Conservation (phyloP, 768 basidiomycete genomes). For the Leccinum variicolor region DNA sequence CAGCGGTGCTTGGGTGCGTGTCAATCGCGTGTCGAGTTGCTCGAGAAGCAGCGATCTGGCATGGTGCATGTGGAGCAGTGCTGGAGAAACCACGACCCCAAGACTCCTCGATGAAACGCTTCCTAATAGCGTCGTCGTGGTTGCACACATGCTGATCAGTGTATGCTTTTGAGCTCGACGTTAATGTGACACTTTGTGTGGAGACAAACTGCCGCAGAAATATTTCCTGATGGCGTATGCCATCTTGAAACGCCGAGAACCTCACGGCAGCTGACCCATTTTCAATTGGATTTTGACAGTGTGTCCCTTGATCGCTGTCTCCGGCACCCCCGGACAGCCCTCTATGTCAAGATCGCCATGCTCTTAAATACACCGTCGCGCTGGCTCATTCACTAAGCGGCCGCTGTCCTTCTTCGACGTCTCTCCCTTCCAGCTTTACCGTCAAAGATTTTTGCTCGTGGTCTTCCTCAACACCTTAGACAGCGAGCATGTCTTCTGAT, state of each 20-base stretch:
- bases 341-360: not conserved
- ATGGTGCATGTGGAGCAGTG: not conserved
- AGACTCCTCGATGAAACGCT: not conserved
- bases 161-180: not conserved
- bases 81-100: not conserved
- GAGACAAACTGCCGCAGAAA: not conserved
- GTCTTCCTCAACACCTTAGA: not conserved
- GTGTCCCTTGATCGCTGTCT: not conserved
- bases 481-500: constrained; percentile 2
- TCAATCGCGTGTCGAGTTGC: not conserved
- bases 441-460: not conserved
- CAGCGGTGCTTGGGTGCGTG: not conserved
- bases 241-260: not conserved
- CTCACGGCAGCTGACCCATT: not conserved
- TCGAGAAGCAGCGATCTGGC: not conserved
- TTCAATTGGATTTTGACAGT: not conserved
- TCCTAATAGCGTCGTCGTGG: not conserved
- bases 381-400: not conserved
- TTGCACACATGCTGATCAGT: not conserved
- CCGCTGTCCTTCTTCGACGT: not conserved
- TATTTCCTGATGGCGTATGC: not conserved
- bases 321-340: not conserved
- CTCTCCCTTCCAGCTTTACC: not conserved
- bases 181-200: not conserved
- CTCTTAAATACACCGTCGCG: not conserved